These are phyloP conservation scores for Oxyria digyna DNA, from an alignment of 148 eudicot genomes.

Conservation along the genomic window DNA sequence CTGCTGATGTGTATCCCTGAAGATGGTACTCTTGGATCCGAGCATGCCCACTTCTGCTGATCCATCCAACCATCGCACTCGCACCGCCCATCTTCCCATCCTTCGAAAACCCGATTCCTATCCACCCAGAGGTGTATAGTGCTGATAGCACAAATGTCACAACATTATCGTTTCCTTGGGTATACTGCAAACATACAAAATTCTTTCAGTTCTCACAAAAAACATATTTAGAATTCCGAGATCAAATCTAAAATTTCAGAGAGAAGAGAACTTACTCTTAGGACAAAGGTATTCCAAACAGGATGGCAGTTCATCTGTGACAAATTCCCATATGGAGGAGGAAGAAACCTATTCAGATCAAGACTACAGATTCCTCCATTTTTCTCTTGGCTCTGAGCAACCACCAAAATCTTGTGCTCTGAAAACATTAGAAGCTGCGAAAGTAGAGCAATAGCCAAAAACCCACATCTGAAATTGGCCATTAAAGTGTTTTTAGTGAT, in stretches of 20 bases:
- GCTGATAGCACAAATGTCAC: conserved; percentile 71
- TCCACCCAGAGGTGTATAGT: conserved; percentile 83
- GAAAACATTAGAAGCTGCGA: not conserved
- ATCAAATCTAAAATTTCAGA: not conserved
- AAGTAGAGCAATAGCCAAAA: not conserved
- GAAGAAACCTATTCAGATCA: conserved; percentile 59
- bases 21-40: conserved; percentile 52
- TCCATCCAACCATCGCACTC: conserved; percentile 94
- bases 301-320: conserved; percentile 47
- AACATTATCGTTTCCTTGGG: conserved; percentile 52
- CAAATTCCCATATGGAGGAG: conserved; percentile 65
- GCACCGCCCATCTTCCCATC: conserved; percentile 80
- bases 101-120: conserved; percentile 79
- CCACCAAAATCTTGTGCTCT: not conserved
- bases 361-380: conserved; percentile 36
- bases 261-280: conserved; percentile 34
- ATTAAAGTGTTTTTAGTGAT: not conserved
- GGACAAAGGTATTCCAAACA: conserved; percentile 66
- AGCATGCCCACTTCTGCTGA: conserved; percentile 49
- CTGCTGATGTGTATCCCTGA: conserved; percentile 39
- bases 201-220: no score
- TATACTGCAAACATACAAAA: conserved; percentile 36
- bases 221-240: no score
- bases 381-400: not conserved
- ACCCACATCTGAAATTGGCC: not conserved